Base-by-base conservation (phyloP, 176 grass and related monocot genomes). In the Oryza longistaminata region DNA sequence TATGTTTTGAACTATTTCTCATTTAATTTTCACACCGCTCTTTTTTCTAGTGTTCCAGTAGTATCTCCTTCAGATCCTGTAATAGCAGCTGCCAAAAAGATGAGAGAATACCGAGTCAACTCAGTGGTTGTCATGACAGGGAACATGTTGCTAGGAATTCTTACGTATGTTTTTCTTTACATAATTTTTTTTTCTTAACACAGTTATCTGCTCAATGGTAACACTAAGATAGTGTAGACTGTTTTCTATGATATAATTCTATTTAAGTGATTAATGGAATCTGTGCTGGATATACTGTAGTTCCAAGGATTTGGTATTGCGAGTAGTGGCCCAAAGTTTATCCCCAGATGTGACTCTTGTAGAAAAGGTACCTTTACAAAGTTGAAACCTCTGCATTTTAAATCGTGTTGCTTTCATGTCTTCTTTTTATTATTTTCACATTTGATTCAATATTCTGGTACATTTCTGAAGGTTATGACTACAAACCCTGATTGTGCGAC, bases 301-400 rank as follows among this genome's bases (percentile, higher is more conserved):
- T 46, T 91, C 90, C 25, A 97, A 90, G 82, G 95, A 95, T 91
- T 80, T 97, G 75, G 86, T 91, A 49, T 72, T 87, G 88, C 90
- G 90, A 79, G 87, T 97, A 75, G 39, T 97, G 66, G 90, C 90
- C 62, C 68, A 88, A 31, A 88, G 71, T 91, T 79, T 97, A 81
- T 78, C 79, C 52, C 87, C 92, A 66, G 94, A 93, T n/a, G 50
- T 74, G 81, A 91, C 91, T 77, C 66, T 65, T 14, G 87, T 94
- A 60, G 85, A 97, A 85, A 95, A 93, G 94, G 94, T 96, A 66
- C 46, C 71, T 45, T 33, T 77, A 25, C 52, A 44, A 77, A 68
- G 35, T 48, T 34, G 1, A 66, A 24, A 10, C 3, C 9, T 70
- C 9, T 72, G 48, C 15, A 46, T 45, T 43, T 78, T 24, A 46